These are phyloP conservation scores for Psilocybe cyanescens DNA, from an alignment of 768 basidiomycete species.

Conservation along the genomic window DNA sequence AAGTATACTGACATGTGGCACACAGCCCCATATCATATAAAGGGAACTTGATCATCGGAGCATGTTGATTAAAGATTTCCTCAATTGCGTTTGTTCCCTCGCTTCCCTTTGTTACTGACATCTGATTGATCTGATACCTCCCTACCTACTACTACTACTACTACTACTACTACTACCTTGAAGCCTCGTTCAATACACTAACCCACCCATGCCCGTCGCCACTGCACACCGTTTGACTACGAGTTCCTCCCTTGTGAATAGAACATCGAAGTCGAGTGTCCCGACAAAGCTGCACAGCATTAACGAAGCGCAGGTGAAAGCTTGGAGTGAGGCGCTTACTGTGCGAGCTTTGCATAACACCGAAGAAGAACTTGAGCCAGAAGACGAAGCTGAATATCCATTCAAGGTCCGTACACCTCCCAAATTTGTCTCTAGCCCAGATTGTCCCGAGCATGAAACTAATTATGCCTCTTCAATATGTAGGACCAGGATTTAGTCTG, in stretches of 20 bases:
- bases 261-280: background rate
- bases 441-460: background rate
- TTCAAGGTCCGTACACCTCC: constrained; percentile 44
- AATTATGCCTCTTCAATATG: constrained; percentile 5
- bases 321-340: constrained; percentile 16
- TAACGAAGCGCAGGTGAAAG: constrained; percentile 13
- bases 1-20: constrained; percentile 2
- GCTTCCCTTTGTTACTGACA: background rate
- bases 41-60: constrained; percentile 1
- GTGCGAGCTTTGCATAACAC: constrained; percentile 1
- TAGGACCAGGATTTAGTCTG: constrained; percentile 55
- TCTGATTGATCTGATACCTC: background rate
- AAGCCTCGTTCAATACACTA: background rate
- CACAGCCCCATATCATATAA: constrained; percentile 12
- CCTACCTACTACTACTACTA: background rate
- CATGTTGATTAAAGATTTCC: constrained; percentile 2
- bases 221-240: background rate
- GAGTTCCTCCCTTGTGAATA: background rate
- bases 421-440: background rate
- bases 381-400: constrained; percentile 55
- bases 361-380: constrained; percentile 28
- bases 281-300: constrained; percentile 13
- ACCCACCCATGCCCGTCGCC: constrained; percentile 8
- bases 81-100: background rate
- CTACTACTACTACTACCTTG: background rate